Evolutionary conservation across 306 rosid genomes (phyloP), one percentile per base, ranked within the genome.

Genomic region (Albizia julibrissin): DNA sequence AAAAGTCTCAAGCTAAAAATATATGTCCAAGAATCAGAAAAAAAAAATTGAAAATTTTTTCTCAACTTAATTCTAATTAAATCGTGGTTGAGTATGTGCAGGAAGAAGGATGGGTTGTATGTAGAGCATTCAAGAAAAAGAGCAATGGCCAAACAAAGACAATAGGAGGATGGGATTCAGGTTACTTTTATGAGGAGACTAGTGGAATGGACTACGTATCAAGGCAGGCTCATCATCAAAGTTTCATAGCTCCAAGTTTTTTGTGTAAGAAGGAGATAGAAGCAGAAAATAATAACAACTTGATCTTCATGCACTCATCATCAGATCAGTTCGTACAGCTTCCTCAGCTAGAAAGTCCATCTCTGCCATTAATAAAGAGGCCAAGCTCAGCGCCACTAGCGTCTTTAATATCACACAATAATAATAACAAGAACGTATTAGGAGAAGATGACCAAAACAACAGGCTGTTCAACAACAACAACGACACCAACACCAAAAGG

Each of bases 71-170:
- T 27, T 49, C 34, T 8, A 14, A 81, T 47, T 74, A 56, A 52
- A 52, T n/a, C 71, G 34, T 76, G 75, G 54, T 79, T 52, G 47
- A 79, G 76, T 12, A 67, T 86, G 52, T 83, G 39, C 90, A 95
- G 99, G 99, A 95, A 77, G 99, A 95, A 95, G 99, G 99, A 75
- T 95, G 99, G 99, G 99, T 95, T 3, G 98, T 95, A 0, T 95
- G 99, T 83, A 86, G 93, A 86, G 99, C 99, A 79, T 95, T 95
- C 98, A 95, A 90, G 93, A 95, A 95, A 78, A 85, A 89, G 87
- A 84, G 81, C 75, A 94, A 50, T 7, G 50, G 85, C 33, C 96
- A 89, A 83, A 87, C 79, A n/a, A 95, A 91, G 87, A 82, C 74
- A 33, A 69, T 84, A 24, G 96, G 91, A 80, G 92, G 85, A 64